These are phyloP conservation scores for Tetracentron sinense DNA, from an alignment of 164 flowering plant genomes.

Conservation along the genomic window DNA sequence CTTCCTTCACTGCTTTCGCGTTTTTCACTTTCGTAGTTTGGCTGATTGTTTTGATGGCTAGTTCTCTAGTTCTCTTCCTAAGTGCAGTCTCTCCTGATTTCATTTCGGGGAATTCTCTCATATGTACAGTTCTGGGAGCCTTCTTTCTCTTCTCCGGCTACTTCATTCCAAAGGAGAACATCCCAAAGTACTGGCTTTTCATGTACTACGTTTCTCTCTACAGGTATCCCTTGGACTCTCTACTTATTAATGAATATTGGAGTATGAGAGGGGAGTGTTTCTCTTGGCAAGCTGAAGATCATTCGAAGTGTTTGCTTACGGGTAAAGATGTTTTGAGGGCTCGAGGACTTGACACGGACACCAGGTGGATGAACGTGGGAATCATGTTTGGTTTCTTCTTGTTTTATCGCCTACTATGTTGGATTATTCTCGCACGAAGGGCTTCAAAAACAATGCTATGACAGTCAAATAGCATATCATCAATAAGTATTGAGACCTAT, in stretches of 20 bases:
- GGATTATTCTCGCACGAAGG: conserved; percentile 69
- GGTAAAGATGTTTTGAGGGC: conserved; percentile 64
- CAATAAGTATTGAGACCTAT: conserved; percentile 1
- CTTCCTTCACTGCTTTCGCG: conserved; percentile 58
- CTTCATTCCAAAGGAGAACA: conserved; percentile 83
- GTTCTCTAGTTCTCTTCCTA: conserved; percentile 80
- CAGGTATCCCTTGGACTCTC: conserved; percentile 75
- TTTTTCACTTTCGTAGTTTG: conserved; percentile 75
- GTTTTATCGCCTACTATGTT: conserved; percentile 76
- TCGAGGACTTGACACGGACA: conserved; percentile 69
- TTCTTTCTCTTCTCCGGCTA: conserved; percentile 97
- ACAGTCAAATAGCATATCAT: neutral
- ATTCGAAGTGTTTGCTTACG: conserved; percentile 43
- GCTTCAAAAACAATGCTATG: conserved; percentile 53
- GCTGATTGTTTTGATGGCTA: conserved; percentile 85
- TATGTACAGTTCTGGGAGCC: conserved; percentile 77
- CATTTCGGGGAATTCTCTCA: conserved; percentile 84
- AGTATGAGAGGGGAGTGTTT: conserved; percentile 55
- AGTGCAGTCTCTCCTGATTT: conserved; percentile 85
- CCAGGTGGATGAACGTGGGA: conserved; percentile 80
- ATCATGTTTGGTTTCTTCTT: conserved; percentile 85
- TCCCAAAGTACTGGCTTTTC: conserved; percentile 88
- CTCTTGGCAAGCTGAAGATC: conserved; percentile 29
- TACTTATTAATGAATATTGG: conserved; percentile 82
- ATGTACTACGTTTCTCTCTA: conserved; percentile 89